Base-by-base conservation (phyloP, 169 alveolate genomes). In the Besnoitia besnoiti region DNA sequence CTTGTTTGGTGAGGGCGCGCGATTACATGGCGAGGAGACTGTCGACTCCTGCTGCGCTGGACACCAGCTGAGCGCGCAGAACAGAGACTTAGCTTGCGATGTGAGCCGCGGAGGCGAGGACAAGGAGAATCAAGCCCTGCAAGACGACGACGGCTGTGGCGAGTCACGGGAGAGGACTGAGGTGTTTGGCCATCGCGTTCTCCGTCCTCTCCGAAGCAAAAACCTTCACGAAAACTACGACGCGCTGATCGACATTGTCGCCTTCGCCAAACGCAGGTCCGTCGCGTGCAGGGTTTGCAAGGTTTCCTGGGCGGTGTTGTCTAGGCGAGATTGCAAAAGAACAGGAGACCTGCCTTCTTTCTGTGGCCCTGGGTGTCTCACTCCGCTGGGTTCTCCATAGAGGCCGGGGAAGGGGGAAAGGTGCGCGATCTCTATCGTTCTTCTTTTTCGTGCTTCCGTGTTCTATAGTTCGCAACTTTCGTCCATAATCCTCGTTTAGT, bases 171-270 rank as follows among this genome's bases (percentile, higher is more conserved):
- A 62, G 14, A 8, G 79, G 79, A 12, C 79, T 10, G 79, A 62
- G 67, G 77, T 50, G 49, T 85, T 85, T 39, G 90, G 90, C 2
- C 90, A 85, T 47, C 90, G 90, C 21, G 90, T 85, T n/a, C 77
- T 85, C 77, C 42, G 77, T 5, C 90, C 90, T 4, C 77, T 85
- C 8, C 42, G 51, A 7, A 85, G 90, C 77, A 85, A 85, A 33
- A 24, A 51, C 77, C 77, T 47, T 14, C 55, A 42, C 24, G 79
- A 85, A 50, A 85, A 85, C 77, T 85, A 85, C 61, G 90, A 85
- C 47, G 90, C 90, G 55, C 61, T 85, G 47, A 27, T 85, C 35
- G 90, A 85, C 50, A 85, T 85, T 50, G 73, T 85, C 35, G 51
- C 49, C 24, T 47, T 24, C 46, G 77, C 90, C 16, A 46, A 50